Percentiles rank a stretch among this genome's conserved stretches.
Evolutionary conservation across 176 grass and related monocot genomes (phyloP).

Genomic region (Avena sativa): DNA sequence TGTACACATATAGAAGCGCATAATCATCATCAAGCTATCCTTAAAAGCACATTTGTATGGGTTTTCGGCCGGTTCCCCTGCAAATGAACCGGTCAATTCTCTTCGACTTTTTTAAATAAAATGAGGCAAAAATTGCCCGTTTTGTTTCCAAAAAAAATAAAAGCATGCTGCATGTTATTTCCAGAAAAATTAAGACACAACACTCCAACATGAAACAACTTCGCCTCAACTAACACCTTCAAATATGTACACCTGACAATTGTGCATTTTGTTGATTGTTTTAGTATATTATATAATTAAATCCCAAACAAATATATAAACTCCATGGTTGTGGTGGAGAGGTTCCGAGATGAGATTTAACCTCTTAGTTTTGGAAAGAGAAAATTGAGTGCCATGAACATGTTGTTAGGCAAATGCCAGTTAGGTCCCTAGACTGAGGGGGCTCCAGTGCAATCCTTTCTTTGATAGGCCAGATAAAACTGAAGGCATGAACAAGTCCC

Average conservation of each 20-base stretch:
- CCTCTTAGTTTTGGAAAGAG: neutral
- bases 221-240: slow-evolving; percentile 1
- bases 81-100: too few relatives aligned
- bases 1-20: neutral
- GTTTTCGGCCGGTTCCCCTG: too few relatives aligned
- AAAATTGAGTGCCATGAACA: neutral
- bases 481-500: neutral
- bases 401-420: neutral
- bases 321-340: neutral
- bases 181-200: neutral
- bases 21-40: neutral
- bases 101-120: too few relatives aligned
- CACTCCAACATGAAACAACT: neutral
- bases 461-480: neutral
- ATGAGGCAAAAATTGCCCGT: too few relatives aligned
- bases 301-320: neutral
- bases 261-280: neutral
- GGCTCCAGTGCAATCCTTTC: neutral
- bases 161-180: neutral
- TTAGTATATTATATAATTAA: slow-evolving; percentile 9
- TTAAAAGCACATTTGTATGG: neutral
- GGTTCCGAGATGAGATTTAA: neutral
- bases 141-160: too few relatives aligned
- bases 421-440: neutral
- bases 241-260: neutral